phyloP scores from a whole-genome alignment of 2,329 filamentous ascomycete species.

The Aspergillus sp. region DNA sequence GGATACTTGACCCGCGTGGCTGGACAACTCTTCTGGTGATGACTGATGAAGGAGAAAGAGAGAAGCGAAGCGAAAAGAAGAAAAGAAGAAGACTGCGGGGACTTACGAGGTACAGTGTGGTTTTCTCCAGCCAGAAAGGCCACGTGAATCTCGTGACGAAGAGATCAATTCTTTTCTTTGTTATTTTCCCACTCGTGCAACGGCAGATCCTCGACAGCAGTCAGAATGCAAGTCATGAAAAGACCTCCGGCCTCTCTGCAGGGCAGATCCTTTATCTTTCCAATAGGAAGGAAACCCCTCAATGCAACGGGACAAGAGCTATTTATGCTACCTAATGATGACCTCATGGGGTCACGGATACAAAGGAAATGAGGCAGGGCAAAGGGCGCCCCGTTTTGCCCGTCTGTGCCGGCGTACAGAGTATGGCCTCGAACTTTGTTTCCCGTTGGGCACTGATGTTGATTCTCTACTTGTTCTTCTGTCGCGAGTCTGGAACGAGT shows the following conservation, averaged over 20 bases:
- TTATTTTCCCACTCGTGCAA: no score
- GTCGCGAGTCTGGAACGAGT: not conserved
- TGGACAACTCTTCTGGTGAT: not conserved
- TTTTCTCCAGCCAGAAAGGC: not conserved
- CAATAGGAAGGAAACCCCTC: not conserved
- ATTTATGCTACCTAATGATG: conserved; percentile 9
- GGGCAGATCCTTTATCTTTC: not conserved
- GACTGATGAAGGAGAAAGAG: not conserved
- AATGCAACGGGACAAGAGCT: not conserved
- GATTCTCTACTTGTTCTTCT: not conserved
- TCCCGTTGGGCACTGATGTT: not conserved
- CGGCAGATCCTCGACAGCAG: not conserved
- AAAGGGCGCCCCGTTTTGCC: not conserved
- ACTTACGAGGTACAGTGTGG: no score
- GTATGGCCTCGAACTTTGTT: not conserved
- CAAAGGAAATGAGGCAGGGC: not conserved
- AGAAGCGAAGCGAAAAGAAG: conserved; percentile 10
- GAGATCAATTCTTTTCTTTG: not conserved
- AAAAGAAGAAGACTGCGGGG: not conserved
- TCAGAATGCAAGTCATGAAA: not conserved
- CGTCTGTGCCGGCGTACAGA: not conserved
- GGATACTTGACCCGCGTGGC: not conserved
- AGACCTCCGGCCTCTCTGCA: not conserved
- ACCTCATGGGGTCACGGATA: conserved; percentile 6
- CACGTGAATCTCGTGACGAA: conserved; percentile 5